Conservation (phyloP, 345 rosid genomes). For the Aegle marmelos region DNA sequence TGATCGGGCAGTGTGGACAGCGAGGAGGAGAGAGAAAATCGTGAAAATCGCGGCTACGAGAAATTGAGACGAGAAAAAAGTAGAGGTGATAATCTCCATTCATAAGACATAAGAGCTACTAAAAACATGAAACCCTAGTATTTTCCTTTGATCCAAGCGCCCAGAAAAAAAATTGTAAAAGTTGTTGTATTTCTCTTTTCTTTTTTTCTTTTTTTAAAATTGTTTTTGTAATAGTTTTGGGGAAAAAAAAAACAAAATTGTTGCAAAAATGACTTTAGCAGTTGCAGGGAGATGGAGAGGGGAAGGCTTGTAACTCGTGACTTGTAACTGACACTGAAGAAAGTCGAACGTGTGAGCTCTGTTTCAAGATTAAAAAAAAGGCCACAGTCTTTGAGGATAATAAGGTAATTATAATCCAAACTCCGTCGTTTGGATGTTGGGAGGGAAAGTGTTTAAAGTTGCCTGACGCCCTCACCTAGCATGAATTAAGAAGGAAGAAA, state of each 20-base stretch:
- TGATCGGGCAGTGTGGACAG: slow-evolving; percentile 42
- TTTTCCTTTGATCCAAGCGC: neutral
- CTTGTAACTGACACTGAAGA: slow-evolving; percentile 23
- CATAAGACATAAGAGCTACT: slow-evolving; percentile 54
- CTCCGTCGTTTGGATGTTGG: neutral
- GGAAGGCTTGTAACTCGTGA: slow-evolving; percentile 11
- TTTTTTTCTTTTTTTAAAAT: neutral
- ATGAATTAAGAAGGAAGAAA: too few species aligned
- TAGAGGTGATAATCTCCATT: slow-evolving; percentile 52
- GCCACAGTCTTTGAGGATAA: neutral
- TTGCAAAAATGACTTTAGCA: neutral
- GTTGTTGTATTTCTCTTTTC: neutral
- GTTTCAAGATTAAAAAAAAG: neutral
- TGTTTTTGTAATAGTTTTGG: neutral
- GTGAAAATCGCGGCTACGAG: slow-evolving; percentile 52
- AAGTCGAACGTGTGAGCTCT: neutral
- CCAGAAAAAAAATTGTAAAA: neutral
- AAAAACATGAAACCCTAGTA: slow-evolving; percentile 43
- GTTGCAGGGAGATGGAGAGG: neutral
- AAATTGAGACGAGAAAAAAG: slow-evolving; percentile 33
- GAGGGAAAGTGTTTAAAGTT: neutral
- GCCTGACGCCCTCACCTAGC: too few species aligned
- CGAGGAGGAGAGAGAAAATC: slow-evolving; percentile 37
- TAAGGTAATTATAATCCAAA: neutral
- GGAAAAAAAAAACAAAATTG: neutral